Conservation (phyloP, 176 grass and related monocot genomes). For the Dactylis glomerata region DNA sequence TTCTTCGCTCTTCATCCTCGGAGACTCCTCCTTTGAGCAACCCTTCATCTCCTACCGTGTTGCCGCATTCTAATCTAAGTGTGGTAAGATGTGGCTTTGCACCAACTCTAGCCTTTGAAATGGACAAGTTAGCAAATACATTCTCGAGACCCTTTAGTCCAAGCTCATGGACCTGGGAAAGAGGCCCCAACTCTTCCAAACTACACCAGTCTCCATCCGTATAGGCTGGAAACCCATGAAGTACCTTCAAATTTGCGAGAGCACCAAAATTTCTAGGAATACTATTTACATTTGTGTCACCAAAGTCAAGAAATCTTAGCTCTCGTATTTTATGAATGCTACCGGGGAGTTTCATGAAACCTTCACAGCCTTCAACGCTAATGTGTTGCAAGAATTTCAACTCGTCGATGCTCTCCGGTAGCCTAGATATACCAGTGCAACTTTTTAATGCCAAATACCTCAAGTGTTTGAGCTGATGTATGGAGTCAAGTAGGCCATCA, state of each 20-base stretch:
- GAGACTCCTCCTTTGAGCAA: not conserved
- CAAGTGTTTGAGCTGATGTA: not conserved
- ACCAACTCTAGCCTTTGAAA: not conserved
- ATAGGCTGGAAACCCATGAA: not conserved
- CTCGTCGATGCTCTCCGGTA: not conserved
- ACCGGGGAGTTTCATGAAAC: not conserved
- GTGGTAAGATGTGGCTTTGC: not conserved
- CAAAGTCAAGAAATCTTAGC: not conserved
- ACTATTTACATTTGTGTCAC: not conserved
- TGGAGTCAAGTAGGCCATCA: accelerated
- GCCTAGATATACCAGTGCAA: not conserved
- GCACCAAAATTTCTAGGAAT: not conserved
- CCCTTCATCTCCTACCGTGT: not conserved
- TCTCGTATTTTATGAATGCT: not conserved
- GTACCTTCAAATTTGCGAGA: not conserved
- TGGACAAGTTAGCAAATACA: not conserved
- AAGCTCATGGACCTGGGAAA: not conserved
- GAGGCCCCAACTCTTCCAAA: not conserved
- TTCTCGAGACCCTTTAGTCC: not conserved
- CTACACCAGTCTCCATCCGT: not conserved
- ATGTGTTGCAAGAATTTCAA: not conserved
- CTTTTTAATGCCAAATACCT: not conserved
- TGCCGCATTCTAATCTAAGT: not conserved
- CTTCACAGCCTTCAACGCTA: not conserved
- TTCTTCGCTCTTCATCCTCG: not conserved